Percentiles rank a stretch among this genome's conserved stretches.
phyloP scores from a whole-genome alignment of 2,329 filamentous ascomycete genomes.

The Teratosphaeria viscida region DNA sequence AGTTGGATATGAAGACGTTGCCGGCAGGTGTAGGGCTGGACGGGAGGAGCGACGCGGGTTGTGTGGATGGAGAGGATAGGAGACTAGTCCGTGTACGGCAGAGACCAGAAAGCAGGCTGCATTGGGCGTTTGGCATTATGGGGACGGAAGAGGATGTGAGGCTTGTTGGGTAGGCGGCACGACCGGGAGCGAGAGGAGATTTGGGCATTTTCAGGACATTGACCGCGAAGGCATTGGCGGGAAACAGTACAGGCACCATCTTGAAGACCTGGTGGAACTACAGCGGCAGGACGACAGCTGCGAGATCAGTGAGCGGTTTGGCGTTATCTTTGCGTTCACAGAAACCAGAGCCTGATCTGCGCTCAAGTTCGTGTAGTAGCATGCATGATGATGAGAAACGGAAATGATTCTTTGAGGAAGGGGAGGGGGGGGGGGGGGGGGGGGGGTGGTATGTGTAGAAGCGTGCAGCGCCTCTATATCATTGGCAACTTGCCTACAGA shows the following conservation, averaged over 20 bases:
- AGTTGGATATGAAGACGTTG: conserved; percentile 16
- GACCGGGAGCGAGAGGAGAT: background rate
- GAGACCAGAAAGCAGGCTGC: conserved; percentile 48
- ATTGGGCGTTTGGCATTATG: conserved; percentile 69
- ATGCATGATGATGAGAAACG: too few relatives aligned
- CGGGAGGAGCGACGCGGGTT: background rate
- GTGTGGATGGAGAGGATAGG: conserved; percentile 31
- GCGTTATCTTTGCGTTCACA: too few relatives aligned
- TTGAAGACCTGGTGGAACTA: background rate
- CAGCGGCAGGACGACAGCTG: background rate
- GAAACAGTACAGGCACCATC: background rate
- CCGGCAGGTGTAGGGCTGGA: conserved; percentile 3
- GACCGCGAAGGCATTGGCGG: background rate
- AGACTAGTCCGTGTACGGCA: conserved; percentile 48
- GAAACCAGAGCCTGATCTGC: background rate
- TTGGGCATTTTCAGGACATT: background rate
- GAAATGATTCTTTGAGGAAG: too few relatives aligned
- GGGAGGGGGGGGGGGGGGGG: too few relatives aligned
- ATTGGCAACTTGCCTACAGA: too few relatives aligned
- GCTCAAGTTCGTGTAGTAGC: too few relatives aligned
- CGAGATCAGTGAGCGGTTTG: background rate
- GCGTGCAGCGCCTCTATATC: too few relatives aligned
- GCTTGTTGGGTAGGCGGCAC: background rate
- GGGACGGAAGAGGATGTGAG: conserved; percentile 58
- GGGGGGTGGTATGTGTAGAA: too few relatives aligned